Base-by-base conservation (phyloP, 2,329 filamentous ascomycete species). In the Talaromyces amestolkiae region DNA sequence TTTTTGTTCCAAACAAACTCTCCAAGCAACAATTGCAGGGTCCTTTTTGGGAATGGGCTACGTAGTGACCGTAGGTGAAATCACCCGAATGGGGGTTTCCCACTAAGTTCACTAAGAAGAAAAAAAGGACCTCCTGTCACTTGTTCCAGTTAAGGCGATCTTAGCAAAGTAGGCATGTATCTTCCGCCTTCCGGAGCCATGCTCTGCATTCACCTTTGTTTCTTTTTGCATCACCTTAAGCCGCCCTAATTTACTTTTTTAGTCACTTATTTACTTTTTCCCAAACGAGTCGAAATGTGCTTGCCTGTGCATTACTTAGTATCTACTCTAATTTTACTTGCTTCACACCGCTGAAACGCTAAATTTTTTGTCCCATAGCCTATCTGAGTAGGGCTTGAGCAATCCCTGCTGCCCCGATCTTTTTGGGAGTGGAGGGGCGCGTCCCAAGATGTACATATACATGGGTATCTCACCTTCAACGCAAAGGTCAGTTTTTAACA, bases 331-430 rank as follows among this genome's bases (percentile, higher is more conserved):
- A 39, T 56, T 37, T 24, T 24, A 39, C 53, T 43, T 58, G 61
- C 61, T 45, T 58, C 61, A 63, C 61, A 63, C 61, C 61, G 61
- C 61, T 58, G 61, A 58, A 63, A 58, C 53, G 33, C 61, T 58
- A 63, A 58, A n/a, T 13, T 13, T 45, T 13, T 31, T 33, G 51
- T 35, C 11, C 45, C 53, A 22, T 39, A 11, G 13, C 6, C 35
- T 47, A 43, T 45, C n/a, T 47, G 49, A 41, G 17, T 35, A 56
- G 37, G 59, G 59, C 45, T 61, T 53, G 45, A 27, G 17, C 27
- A 31, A 61, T 51, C 43, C 43, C 33, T 51, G 43, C 58, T 61
- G 33, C 31, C 41, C 24, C 43, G 27, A 35, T 61, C 59, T 5
- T 61, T n/a, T 45, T 60, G 27, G 58, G 41, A 43, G 41, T 39